Base-by-base conservation (phyloP, 2,329 filamentous ascomycete species). In the Cladophialophora immunda region DNA sequence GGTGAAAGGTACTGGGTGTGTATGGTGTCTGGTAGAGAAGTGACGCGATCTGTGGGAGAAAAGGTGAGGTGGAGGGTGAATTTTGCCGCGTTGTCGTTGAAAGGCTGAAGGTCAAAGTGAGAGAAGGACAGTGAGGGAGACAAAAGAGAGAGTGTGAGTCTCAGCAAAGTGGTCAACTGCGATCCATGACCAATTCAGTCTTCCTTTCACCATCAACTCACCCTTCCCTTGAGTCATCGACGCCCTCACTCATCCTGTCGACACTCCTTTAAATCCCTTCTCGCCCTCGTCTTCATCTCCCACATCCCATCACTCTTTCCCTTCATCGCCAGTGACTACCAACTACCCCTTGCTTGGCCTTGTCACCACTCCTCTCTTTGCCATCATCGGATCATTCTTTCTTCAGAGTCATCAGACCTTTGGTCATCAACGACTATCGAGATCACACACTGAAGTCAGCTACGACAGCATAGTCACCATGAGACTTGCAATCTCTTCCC, bases 381-480 rank as follows among this genome's bases (percentile, higher is more conserved):
- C 19, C 27, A 29, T 55, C 54, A 27, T 30, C 34, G 55, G 62
- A 32, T 54, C 55, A 19, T 41, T 45, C 5, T 25, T 41, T 32
- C 19, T 19, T 29, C 11, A 34, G 50, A 36, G 38, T 36, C 52
- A 54, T 29, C 27, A 59, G 58, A 38, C 58, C 9, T 11, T 22
- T 5, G 57, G 30, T 27, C 19, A 11, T 11, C 13, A 22, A 54
- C 62, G 25, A 29, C 29, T 8, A 50, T 34, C n/a, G 29, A 22
- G 29, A 45, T 53, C 61, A 64, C 13, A 19, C 34, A 45, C 50
- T 22, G 32, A 53, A 17, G 30, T 58, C 8, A 22, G 11, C 50
- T 27, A 38, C 27, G 25, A 22, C 50, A 27, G 8, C 36, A 30
- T 58, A 38, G 30, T 34, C 64, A 65, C 34, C 30, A 69, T 69